Conservation (phyloP, 805 yeast genomes). For the Soucietia sequanensis region DNA sequence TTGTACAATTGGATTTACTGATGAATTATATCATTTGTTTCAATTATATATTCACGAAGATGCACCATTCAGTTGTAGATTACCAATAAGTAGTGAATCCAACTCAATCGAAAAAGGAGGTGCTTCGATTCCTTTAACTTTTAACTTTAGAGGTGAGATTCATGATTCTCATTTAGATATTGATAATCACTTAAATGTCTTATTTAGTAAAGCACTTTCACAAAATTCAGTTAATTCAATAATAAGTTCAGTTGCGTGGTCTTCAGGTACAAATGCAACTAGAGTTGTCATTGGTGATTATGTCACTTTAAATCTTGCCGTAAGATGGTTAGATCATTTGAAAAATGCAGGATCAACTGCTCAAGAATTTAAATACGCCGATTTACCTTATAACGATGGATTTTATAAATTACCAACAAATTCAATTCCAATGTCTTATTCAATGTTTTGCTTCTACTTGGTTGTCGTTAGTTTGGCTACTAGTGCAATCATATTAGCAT, state of each 20-base stretch:
- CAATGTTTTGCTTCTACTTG: slow-evolving; percentile 18
- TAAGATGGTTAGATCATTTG: slow-evolving; percentile 51
- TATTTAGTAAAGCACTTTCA: slow-evolving; percentile 40
- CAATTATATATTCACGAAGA: slow-evolving; percentile 78
- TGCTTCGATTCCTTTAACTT: slow-evolving; percentile 55
- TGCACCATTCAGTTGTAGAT: slow-evolving; percentile 67
- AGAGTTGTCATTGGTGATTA: slow-evolving; percentile 66
- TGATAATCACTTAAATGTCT: slow-evolving; percentile 55
- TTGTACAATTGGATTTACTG: slow-evolving; percentile 63
- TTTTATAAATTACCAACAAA: slow-evolving; percentile 37
- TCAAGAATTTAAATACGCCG: slow-evolving; percentile 5
- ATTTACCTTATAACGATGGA: slow-evolving; percentile 39
- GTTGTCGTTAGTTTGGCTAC: slow-evolving; percentile 19
- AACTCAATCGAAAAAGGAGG: slow-evolving; percentile 43
- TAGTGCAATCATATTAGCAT: slow-evolving; percentile 19
- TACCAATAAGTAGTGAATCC: slow-evolving; percentile 49
- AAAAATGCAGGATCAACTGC: slow-evolving; percentile 15
- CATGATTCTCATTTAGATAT: slow-evolving; percentile 68
- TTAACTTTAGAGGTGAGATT: slow-evolving; percentile 65
- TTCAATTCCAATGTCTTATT: slow-evolving; percentile 26
- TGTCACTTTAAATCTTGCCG: slow-evolving; percentile 55
- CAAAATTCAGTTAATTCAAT: slow-evolving; percentile 34
- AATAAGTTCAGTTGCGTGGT: slow-evolving; percentile 56
- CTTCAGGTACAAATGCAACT: slow-evolving; percentile 60
- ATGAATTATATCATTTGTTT: slow-evolving; percentile 67